These are phyloP conservation scores for Neoboletus magnificus DNA, from an alignment of 768 basidiomycete genomes.

Conservation along the genomic window DNA sequence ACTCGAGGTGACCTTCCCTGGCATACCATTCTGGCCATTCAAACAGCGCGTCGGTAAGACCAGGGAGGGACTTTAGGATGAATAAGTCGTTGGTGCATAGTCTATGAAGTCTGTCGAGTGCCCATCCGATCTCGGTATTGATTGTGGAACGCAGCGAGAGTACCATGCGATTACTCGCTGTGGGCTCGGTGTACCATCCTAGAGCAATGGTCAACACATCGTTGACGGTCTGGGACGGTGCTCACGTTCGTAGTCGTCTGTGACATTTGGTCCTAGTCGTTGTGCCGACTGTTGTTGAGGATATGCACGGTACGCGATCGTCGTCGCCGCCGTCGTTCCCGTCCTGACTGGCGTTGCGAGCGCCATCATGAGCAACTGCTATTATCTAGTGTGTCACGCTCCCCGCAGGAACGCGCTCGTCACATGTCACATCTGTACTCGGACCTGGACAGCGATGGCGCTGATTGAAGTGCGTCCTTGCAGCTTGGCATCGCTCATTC, in stretches of 20 bases:
- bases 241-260: conserved; percentile 79
- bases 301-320: conserved; percentile 26
- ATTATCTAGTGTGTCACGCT: conserved; percentile 10
- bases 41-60: conserved; percentile 78
- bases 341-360: conserved; percentile 31
- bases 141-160: conserved; percentile 85
- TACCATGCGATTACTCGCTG: conserved; percentile 83
- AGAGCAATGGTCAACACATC: conserved; percentile 8
- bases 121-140: conserved; percentile 81
- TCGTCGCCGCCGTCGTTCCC: conserved; percentile 12
- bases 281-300: conserved; percentile 18
- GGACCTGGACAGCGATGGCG: conserved; percentile 35
- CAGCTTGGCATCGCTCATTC: neutral
- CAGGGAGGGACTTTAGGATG: conserved; percentile 65
- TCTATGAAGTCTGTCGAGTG: conserved; percentile 80
- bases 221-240: conserved; percentile 1
- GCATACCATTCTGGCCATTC: conserved; percentile 89
- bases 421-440: conserved; percentile 14
- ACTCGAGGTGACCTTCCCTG: conserved; percentile 51
- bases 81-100: conserved; percentile 80
- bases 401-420: conserved; percentile 3
- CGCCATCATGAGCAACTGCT: conserved; percentile 21
- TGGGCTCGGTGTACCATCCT: conserved; percentile 87
- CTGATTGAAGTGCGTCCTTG: conserved; percentile 49
- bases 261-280: conserved; percentile 41